Evolutionary conservation across 371 early-diverging fungal genomes (phyloP).

Genomic region (Polyrhizophydium stewartii): DNA sequence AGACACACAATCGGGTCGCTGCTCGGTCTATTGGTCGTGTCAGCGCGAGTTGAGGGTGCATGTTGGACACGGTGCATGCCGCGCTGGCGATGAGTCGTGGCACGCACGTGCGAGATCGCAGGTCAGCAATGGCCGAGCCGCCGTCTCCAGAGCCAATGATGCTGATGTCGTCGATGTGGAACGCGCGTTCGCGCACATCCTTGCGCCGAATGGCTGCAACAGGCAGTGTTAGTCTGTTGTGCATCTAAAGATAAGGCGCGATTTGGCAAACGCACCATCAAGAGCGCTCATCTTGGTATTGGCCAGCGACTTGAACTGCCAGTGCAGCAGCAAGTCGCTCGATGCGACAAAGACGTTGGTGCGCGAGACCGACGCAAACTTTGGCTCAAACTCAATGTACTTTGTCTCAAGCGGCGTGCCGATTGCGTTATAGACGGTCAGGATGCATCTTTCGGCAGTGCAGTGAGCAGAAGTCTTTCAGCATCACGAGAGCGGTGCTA

Average conservation of each 20-base stretch:
- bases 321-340: conserved; percentile 30
- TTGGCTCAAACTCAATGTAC: conserved; percentile 40
- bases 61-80: too few species aligned
- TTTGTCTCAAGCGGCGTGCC: conserved; percentile 42
- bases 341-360: conserved; percentile 31
- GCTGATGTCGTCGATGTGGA: conserved; percentile 40
- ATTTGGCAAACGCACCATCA: conserved; percentile 21
- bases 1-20: conserved; percentile 35
- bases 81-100: too few species aligned
- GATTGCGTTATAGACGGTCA: conserved; percentile 41
- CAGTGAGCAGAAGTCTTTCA: too few species aligned
- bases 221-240: conserved; percentile 4
- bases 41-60: background rate
- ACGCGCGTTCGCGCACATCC: conserved; percentile 32
- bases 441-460: conserved; percentile 25
- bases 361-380: conserved; percentile 25
- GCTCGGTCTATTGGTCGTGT: conserved; percentile 12
- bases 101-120: conserved; percentile 1
- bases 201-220: conserved; percentile 22
- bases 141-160: conserved; percentile 14
- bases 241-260: too few species aligned
- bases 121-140: conserved; percentile 13
- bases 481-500: too few species aligned
- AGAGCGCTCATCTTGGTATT: conserved; percentile 27
- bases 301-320: conserved; percentile 30